A percentile compares a stretch with the other conserved stretches of the same genome.
These are phyloP conservation scores for Aureobasidium musti DNA, from an alignment of 2,329 filamentous ascomycete genomes.

Conservation along the genomic window DNA sequence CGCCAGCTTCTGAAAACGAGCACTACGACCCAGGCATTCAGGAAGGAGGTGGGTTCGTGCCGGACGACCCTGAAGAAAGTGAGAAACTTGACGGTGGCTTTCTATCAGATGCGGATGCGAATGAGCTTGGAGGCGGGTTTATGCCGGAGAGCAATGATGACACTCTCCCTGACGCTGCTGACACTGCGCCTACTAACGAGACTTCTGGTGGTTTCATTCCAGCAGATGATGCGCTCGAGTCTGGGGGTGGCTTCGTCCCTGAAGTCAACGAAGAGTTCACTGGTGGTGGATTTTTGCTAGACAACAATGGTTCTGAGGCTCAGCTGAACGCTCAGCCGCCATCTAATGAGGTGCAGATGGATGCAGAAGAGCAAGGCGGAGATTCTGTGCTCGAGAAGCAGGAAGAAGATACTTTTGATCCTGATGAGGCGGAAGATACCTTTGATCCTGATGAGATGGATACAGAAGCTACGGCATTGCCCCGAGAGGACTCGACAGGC, in stretches of 20 bases:
- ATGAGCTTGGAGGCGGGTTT: constrained; percentile 33
- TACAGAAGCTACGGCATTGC: neutral
- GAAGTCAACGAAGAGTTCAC: constrained; percentile 14
- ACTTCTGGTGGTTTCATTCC: constrained; percentile 40
- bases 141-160: constrained; percentile 33
- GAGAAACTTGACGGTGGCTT: neutral
- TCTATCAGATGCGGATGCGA: constrained; percentile 13
- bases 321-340: neutral
- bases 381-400: constrained; percentile 30
- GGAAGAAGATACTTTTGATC: constrained; percentile 29
- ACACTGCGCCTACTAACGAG: neutral
- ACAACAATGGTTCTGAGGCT: constrained; percentile 21
- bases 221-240: constrained; percentile 33
- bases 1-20: neutral
- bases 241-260: constrained; percentile 32
- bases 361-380: constrained; percentile 29
- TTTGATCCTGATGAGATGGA: constrained; percentile 39
- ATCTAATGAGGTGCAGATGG: neutral
- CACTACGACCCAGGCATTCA: neutral
- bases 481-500: neutral
- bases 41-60: neutral
- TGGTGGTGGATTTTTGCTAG: constrained; percentile 34
- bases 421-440: constrained; percentile 35
- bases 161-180: constrained; percentile 29
- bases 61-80: neutral